These are phyloP conservation scores for Sporothrix brasiliensis DNA, from an alignment of 2,329 filamentous ascomycete species.

Conservation along the genomic window DNA sequence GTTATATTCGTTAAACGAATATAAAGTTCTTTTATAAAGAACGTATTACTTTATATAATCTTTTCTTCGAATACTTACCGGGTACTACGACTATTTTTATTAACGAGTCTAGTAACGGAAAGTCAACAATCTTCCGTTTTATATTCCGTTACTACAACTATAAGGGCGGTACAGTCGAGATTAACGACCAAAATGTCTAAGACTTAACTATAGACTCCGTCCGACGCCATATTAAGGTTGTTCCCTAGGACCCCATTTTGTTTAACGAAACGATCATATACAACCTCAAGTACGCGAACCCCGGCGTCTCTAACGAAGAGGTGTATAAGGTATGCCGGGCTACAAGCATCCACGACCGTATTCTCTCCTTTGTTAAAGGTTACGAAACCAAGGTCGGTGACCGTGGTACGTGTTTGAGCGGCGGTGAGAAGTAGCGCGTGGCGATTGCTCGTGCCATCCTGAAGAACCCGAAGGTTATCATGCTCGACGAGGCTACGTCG, in stretches of 20 bases:
- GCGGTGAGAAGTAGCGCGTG: conserved; percentile 63
- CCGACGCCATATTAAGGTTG: conserved; percentile 86
- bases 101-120: conserved; percentile 93
- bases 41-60: conserved; percentile 78
- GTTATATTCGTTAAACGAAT: conserved; percentile 83
- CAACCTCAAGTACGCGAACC: conserved; percentile 57
- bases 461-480: conserved; percentile 68
- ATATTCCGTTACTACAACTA: conserved; percentile 97
- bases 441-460: conserved; percentile 67
- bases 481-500: conserved; percentile 73
- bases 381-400: conserved; percentile 59
- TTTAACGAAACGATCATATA: conserved; percentile 61
- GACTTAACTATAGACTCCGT: conserved; percentile 93
- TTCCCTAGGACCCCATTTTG: conserved; percentile 87
- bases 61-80: conserved; percentile 82
- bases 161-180: conserved; percentile 73
- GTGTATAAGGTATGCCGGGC: conserved; percentile 56
- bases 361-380: conserved; percentile 56
- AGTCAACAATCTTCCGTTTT: conserved; percentile 93
- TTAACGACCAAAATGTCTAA: conserved; percentile 83
- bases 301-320: conserved; percentile 52
- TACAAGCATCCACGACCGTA: conserved; percentile 59
- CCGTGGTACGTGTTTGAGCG: conserved; percentile 57
- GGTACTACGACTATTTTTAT: conserved; percentile 95
- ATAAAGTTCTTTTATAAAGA: conserved; percentile 87